phyloP scores from a whole-genome alignment of 2,329 filamentous ascomycete species.

The Colletotrichum shisoi region DNA sequence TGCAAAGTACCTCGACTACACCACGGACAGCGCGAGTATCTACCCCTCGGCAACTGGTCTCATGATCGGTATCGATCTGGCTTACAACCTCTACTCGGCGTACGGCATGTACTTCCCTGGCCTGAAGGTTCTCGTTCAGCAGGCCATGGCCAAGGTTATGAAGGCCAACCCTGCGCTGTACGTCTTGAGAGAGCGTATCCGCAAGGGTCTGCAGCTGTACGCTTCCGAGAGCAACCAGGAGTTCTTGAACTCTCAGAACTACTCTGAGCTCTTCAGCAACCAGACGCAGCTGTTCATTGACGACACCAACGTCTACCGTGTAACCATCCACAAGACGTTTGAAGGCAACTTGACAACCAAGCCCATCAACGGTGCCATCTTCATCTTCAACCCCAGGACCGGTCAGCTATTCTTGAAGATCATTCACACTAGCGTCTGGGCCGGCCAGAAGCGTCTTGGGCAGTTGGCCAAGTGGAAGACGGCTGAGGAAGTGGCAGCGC shows the following conservation, averaged over 20 bases:
- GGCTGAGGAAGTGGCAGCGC: conserved; percentile 96
- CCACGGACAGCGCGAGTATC: conserved; percentile 97
- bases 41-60: conserved; percentile 96
- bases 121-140: conserved; percentile 91
- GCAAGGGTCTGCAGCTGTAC: conserved; percentile 97
- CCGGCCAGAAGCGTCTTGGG: conserved; percentile 97
- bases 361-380: conserved; percentile 98
- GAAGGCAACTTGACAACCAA: conserved; percentile 99
- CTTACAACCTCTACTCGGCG: conserved; percentile 97
- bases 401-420: conserved; percentile 99
- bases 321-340: conserved; percentile 99
- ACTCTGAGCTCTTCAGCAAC: conserved; percentile 98
- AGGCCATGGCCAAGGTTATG: conserved; percentile 99
- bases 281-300: conserved; percentile 99
- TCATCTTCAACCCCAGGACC: conserved; percentile 99
- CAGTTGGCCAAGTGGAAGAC: conserved; percentile 99
- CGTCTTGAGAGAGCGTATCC: conserved; percentile 94
- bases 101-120: conserved; percentile 99
- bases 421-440: conserved; percentile 99
- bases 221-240: conserved; percentile 99
- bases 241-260: conserved; percentile 99
- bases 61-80: conserved; percentile 97
- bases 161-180: conserved; percentile 98
- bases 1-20: conserved; percentile 98
- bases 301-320: conserved; percentile 98